A percentile compares a stretch with the other conserved stretches of the same genome.
Evolutionary conservation across 2,329 filamentous ascomycete genomes (phyloP).

Genomic region (Penicillium nordicum): DNA sequence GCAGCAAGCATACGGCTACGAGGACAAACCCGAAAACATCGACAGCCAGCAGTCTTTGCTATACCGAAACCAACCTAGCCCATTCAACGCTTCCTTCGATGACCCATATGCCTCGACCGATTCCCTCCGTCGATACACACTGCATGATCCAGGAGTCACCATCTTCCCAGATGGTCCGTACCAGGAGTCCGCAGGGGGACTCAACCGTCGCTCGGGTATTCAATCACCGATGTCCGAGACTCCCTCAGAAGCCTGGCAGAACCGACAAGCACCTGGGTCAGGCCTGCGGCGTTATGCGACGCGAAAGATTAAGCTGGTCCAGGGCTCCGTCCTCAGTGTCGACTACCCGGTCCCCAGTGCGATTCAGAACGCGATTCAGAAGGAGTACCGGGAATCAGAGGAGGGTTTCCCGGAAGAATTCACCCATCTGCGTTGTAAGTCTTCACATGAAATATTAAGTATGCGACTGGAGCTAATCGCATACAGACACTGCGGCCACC

Average conservation of each 20-base stretch:
- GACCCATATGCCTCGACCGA: conserved; percentile 43
- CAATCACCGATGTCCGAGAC: conserved; percentile 59
- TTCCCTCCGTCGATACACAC: conserved; percentile 31
- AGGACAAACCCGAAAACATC: conserved; percentile 21
- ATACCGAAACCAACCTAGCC: conserved; percentile 38
- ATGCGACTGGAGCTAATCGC: conserved; percentile 1
- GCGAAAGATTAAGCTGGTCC: conserved; percentile 94
- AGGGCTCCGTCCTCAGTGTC: conserved; percentile 91
- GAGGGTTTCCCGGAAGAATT: conserved; percentile 86
- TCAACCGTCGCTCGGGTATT: conserved; percentile 49
- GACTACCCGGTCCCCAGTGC: conserved; percentile 96
- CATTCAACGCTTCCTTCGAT: conserved; percentile 47
- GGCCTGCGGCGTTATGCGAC: conserved; percentile 83
- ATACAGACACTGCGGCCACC: conserved; percentile 79
- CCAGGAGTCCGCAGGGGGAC: conserved; percentile 56
- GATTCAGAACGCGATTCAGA: conserved; percentile 93
- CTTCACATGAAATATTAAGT: neutral
- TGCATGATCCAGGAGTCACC: conserved; percentile 52
- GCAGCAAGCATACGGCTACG: conserved; percentile 18
- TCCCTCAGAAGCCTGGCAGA: conserved; percentile 67
- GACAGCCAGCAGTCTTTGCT: conserved; percentile 28
- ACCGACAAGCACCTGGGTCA: conserved; percentile 66
- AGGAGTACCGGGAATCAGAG: conserved; percentile 83
- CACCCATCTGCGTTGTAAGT: conserved; percentile 82
- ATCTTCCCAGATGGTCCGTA: conserved; percentile 51